Evolutionary conservation across 345 rosid species (phyloP).

Genomic region (Erysimum cheiranthoides): DNA sequence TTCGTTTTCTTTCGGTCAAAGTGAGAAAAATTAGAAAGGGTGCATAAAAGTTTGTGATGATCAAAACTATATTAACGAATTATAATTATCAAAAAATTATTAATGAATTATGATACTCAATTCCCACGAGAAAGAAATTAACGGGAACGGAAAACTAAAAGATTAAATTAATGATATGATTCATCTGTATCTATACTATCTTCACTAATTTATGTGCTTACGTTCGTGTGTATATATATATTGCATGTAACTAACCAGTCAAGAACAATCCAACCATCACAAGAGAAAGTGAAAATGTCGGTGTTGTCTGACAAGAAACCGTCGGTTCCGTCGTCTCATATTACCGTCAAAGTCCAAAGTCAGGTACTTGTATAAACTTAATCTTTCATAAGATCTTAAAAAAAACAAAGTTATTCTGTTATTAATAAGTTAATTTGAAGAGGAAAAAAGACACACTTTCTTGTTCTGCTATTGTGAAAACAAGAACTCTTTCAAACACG

Average conservation of each 20-base stretch:
- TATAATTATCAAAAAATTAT: too few species aligned
- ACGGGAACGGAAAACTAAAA: slow-evolving; percentile 32
- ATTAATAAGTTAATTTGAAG: too few species aligned
- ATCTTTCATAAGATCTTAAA: too few species aligned
- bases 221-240: neutral
- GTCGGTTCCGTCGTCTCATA: slow-evolving; percentile 23
- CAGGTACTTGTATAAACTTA: slow-evolving; percentile 13
- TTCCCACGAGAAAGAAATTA: neutral
- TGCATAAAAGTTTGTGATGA: slow-evolving; percentile 7
- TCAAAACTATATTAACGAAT: too few species aligned
- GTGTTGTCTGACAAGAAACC: slow-evolving; percentile 7
- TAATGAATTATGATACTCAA: neutral
- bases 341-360: slow-evolving; percentile 11
- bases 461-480: neutral
- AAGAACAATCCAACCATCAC: neutral
- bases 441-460: neutral
- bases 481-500: neutral
- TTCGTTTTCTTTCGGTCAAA: slow-evolving; percentile 8
- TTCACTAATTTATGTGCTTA: neutral
- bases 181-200: slow-evolving; percentile 10
- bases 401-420: too few species aligned
- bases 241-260: neutral
- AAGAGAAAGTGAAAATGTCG: slow-evolving; percentile 14
- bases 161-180: neutral
- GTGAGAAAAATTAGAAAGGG: neutral